Percentiles rank a stretch among this genome's conserved stretches.
phyloP scores from a whole-genome alignment of 1,139 yeast genomes.

The Schwanniomyces etchellsii region DNA sequence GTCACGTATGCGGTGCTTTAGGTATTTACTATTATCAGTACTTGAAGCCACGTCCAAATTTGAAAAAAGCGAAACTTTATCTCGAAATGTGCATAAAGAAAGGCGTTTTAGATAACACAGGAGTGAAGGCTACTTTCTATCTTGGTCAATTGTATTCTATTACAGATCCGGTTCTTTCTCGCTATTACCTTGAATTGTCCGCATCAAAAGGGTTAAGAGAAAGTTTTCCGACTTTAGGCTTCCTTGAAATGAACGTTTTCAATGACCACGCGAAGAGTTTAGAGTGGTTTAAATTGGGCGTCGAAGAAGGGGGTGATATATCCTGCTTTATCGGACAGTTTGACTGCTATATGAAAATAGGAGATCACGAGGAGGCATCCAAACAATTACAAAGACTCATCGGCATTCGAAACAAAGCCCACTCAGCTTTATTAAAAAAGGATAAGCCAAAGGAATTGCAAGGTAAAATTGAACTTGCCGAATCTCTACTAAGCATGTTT shows the following conservation, averaged over 20 bases:
- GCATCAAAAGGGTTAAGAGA: constrained; percentile 76
- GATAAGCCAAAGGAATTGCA: constrained; percentile 19
- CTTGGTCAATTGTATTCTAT: constrained; percentile 64
- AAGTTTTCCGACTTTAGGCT: constrained; percentile 72
- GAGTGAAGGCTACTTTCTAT: constrained; percentile 68
- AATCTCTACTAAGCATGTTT: constrained; percentile 23
- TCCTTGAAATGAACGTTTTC: constrained; percentile 67
- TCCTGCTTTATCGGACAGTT: constrained; percentile 72
- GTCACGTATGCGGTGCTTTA: constrained; percentile 68
- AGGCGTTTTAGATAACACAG: constrained; percentile 51
- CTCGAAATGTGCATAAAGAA: constrained; percentile 57
- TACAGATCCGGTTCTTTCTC: constrained; percentile 52
- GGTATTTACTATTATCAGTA: constrained; percentile 57
- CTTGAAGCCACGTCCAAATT: constrained; percentile 36
- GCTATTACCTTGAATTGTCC: constrained; percentile 68
- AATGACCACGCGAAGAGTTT: constrained; percentile 48
- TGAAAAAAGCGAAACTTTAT: constrained; percentile 46
- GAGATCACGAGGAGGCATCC: constrained; percentile 23
- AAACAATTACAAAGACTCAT: constrained; percentile 20
- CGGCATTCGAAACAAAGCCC: constrained; percentile 19
- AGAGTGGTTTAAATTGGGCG: constrained; percentile 84
- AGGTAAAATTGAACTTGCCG: constrained; percentile 19
- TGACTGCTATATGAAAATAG: constrained; percentile 41
- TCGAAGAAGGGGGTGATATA: constrained; percentile 52
- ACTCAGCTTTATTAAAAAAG: constrained; percentile 10